These are phyloP conservation scores for Alternaria gansuensis DNA, from an alignment of 2,329 filamentous ascomycete genomes.

Conservation along the genomic window DNA sequence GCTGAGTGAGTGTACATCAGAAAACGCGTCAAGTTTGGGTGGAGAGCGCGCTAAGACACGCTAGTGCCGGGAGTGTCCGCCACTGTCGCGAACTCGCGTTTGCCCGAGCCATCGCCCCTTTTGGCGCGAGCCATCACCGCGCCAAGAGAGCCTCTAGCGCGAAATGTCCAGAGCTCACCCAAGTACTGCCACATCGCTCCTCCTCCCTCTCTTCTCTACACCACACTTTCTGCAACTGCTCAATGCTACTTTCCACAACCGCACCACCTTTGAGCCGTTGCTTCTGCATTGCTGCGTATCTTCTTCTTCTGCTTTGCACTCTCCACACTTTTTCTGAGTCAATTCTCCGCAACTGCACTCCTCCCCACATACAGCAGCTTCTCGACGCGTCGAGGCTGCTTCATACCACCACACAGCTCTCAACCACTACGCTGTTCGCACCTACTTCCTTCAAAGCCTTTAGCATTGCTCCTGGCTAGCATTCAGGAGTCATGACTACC, in stretches of 20 bases:
- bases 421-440: constrained; percentile 4
- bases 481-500: constrained; percentile 34
- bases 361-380: constrained; percentile 9
- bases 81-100: constrained; percentile 10
- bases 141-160: constrained; percentile 1
- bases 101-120: constrained; percentile 12
- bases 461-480: constrained; percentile 12
- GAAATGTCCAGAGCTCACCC: constrained; percentile 1
- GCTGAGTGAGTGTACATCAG: not conserved
- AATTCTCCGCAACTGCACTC: constrained; percentile 19
- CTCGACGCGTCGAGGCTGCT: constrained; percentile 27
- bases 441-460: constrained; percentile 5
- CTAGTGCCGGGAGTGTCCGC: constrained; percentile 16
- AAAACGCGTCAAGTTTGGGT: constrained; percentile 4
- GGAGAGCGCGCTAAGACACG: not conserved
- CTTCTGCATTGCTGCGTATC: constrained; percentile 11
- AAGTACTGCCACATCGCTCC: constrained; percentile 10
- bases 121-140: constrained; percentile 13
- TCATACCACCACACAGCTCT: constrained; percentile 4
- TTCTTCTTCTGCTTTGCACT: constrained; percentile 19
- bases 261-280: constrained; percentile 10
- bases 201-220: constrained; percentile 11
- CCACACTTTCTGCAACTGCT: constrained; percentile 16
- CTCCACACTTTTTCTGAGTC: constrained; percentile 15
- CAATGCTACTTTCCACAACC: constrained; percentile 12